Evolutionary conservation across 2,329 filamentous ascomycete species (phyloP), one percentile per base, ranked within the genome.

Genomic region (Calcarisporium arbuscula): DNA sequence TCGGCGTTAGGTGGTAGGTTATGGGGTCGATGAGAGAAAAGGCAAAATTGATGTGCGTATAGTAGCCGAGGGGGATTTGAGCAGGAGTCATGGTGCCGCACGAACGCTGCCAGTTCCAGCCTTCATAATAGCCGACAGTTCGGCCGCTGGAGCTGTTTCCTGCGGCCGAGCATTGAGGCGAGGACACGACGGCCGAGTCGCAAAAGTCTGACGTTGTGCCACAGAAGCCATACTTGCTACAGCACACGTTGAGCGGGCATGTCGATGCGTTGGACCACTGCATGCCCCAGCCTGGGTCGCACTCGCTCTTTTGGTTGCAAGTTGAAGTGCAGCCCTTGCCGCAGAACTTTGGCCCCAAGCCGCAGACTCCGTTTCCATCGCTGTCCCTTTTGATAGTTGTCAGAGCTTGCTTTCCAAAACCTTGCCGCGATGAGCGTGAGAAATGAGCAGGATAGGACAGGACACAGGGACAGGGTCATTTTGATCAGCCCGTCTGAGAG

Each of bases 181-280:
- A 25, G 4, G 14, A 22, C 6, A 51, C 40, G 28, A 32, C 30
- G 4, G 36, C 36, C 5, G 32, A 33, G 7, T 27, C 25, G 35
- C 52, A 58, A 34, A 54, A 57, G 5, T 50, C 48, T 6, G 28
- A 20, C 8, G 46, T 49, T 5, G 30, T 45, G 5, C 57, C 55
- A 32, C 58, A 63, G 44, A 58, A 62, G 26, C 58, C 55, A 26
- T 32, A 49, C 18, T 49, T 28, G 28, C 42, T 46, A 42, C 61
- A 62, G 43, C 60, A 64, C 8, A 61, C 59, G 34, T 63, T 60
- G 16, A 63, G 49, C 3, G 58, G 58, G 36, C 60, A 63, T 9
- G 44, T 47, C 10, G 34, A 18, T 3, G 41, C 31, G 20, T 43
- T 29, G 12, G 44, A 47, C 40, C 43, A 57, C 30, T 51, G 19